Evolutionary conservation across 805 yeast species (phyloP).

Genomic region (Lachancea mirantina): DNA sequence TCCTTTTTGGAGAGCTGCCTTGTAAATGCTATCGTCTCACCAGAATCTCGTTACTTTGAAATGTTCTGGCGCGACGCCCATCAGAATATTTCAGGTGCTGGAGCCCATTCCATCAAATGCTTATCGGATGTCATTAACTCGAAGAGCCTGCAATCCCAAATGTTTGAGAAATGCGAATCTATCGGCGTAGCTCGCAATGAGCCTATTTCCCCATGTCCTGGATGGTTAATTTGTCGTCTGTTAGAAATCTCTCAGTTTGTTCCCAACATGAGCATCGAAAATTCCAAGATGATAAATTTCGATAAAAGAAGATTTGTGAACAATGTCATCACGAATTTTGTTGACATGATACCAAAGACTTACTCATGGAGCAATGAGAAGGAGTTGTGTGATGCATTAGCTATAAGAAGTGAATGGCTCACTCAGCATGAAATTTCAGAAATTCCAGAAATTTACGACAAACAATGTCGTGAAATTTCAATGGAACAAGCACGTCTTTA

Average conservation of each 20-base stretch:
- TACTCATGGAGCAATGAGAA: slow-evolving; percentile 11
- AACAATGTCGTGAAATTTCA: slow-evolving; percentile 37
- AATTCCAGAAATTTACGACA: slow-evolving; percentile 20
- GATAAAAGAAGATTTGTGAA: slow-evolving; percentile 72
- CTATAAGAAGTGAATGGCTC: slow-evolving; percentile 11
- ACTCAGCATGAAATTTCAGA: slow-evolving; percentile 25
- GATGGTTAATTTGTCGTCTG: slow-evolving; percentile 81
- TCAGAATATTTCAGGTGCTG: slow-evolving; percentile 16
- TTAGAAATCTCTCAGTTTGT: slow-evolving; percentile 68
- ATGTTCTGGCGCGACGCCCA: slow-evolving; percentile 63
- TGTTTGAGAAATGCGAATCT: slow-evolving; percentile 30
- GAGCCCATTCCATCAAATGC: slow-evolving; percentile 23
- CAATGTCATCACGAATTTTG: slow-evolving; percentile 50
- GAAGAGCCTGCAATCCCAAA: slow-evolving; percentile 20
- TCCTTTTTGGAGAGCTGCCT: slow-evolving; percentile 80
- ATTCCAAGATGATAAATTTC: slow-evolving; percentile 66
- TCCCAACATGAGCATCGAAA: slow-evolving; percentile 67
- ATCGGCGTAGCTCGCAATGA: slow-evolving; percentile 26
- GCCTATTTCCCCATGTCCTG: slow-evolving; percentile 74
- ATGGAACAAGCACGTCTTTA: slow-evolving; percentile 36
- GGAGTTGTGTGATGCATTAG: too few species aligned
- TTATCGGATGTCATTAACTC: slow-evolving; percentile 21
- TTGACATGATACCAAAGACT: slow-evolving; percentile 34
- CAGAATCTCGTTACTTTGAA: slow-evolving; percentile 68
- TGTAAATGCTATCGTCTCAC: slow-evolving; percentile 64